A percentile compares a stretch with the other conserved stretches of the same genome.
These are phyloP conservation scores for Candida nonsorbophila DNA, from an alignment of 805 yeast genomes.

Conservation along the genomic window DNA sequence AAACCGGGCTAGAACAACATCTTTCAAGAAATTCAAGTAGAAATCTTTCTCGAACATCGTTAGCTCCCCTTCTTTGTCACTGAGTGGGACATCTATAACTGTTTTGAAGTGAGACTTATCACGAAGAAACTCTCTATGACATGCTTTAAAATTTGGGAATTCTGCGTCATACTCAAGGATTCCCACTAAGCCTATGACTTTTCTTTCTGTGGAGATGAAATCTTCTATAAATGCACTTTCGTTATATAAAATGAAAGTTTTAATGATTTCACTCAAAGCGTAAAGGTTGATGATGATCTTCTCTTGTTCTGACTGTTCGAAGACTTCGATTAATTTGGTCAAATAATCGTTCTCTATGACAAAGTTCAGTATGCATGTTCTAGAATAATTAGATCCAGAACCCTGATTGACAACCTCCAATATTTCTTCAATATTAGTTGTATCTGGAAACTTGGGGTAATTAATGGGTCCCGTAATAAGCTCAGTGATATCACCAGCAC, in stretches of 20 bases:
- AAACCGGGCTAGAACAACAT: constrained; percentile 76
- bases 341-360: constrained; percentile 53
- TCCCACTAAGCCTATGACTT: constrained; percentile 56
- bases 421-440: constrained; percentile 46
- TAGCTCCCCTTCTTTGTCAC: constrained; percentile 30
- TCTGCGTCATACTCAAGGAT: constrained; percentile 87
- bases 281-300: constrained; percentile 55
- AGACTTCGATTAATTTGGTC: constrained; percentile 43
- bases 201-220: constrained; percentile 24
- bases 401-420: constrained; percentile 56
- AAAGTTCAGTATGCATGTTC: constrained; percentile 53
- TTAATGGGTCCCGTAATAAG: constrained; percentile 74
- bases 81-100: constrained; percentile 56
- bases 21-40: constrained; percentile 74
- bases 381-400: constrained; percentile 56
- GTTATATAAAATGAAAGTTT: constrained; percentile 64
- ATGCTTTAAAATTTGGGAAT: constrained; percentile 73
- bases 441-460: constrained; percentile 53
- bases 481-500: constrained; percentile 54
- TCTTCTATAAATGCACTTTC: constrained; percentile 42
- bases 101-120: constrained; percentile 62
- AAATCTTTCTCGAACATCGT: constrained; percentile 66
- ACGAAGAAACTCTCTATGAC: constrained; percentile 61
- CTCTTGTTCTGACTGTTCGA: constrained; percentile 50
- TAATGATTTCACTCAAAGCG: constrained; percentile 65